Evolutionary conservation across 2,329 filamentous ascomycete species (phyloP).

Genomic region (Ceratocystis huliohia): DNA sequence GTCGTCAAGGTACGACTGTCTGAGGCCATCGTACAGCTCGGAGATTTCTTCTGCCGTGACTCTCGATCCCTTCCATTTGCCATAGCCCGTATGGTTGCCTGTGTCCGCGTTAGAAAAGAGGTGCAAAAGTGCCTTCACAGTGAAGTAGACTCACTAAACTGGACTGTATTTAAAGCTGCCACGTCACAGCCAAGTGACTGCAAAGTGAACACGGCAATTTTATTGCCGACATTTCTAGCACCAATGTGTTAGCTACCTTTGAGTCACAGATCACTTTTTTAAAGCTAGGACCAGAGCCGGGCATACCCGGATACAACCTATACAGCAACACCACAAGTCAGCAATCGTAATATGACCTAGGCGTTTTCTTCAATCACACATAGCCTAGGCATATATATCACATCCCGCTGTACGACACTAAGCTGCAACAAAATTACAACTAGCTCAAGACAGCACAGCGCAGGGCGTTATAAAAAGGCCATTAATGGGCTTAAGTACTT

Average conservation of each 20-base stretch:
- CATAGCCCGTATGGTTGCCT: conserved; percentile 95
- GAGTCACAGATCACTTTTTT: neutral
- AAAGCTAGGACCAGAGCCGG: neutral
- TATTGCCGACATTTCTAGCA: conserved; percentile 79
- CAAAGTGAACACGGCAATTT: conserved; percentile 89
- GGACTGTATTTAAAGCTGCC: conserved; percentile 85
- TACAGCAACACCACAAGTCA: conserved; percentile 8
- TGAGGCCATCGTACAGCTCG: conserved; percentile 72
- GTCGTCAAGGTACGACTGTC: conserved; percentile 69
- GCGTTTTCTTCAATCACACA: neutral
- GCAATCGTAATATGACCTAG: neutral
- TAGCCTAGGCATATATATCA: neutral
- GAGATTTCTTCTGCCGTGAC: conserved; percentile 70
- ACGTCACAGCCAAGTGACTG: conserved; percentile 91
- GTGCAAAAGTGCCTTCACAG: neutral
- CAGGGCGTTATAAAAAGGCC: no score
- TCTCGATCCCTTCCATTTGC: conserved; percentile 72
- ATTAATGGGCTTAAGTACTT: conserved; percentile 31
- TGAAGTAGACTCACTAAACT: conserved; percentile 62
- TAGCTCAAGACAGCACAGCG: no score
- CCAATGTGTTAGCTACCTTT: neutral
- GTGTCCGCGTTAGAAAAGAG: conserved; percentile 12
- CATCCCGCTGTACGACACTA: neutral
- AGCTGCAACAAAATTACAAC: neutral
- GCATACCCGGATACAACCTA: conserved; percentile 36